phyloP scores from a whole-genome alignment of 768 basidiomycete species.

The Gyrodon lividus region DNA sequence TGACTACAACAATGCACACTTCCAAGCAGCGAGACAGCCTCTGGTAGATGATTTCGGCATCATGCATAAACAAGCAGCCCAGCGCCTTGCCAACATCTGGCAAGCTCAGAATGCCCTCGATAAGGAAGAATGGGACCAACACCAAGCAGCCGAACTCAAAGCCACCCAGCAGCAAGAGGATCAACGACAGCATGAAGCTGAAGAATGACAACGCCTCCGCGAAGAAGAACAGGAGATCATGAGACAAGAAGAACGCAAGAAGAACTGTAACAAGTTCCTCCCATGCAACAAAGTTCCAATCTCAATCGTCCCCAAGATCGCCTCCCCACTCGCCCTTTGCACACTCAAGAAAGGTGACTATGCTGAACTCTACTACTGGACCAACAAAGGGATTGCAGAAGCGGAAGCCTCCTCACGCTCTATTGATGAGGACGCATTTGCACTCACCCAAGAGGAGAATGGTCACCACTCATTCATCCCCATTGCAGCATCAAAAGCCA shows the following conservation, averaged over 20 bases:
- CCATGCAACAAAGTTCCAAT: not conserved
- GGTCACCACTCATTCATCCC: not conserved
- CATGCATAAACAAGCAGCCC: not conserved
- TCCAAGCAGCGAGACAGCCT: not conserved
- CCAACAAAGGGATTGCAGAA: slow-evolving; percentile 2
- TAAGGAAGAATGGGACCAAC: not conserved
- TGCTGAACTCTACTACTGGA: not conserved
- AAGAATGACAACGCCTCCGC: not conserved
- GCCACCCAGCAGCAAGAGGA: not conserved
- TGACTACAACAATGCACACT: not conserved
- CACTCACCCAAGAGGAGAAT: not conserved
- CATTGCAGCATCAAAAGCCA: not conserved
- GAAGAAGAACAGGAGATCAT: not conserved
- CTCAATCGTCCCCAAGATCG: too few relatives aligned
- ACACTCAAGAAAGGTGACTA: not conserved
- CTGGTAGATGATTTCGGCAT: not conserved
- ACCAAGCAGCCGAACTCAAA: too few relatives aligned
- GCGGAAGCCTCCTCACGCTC: not conserved
- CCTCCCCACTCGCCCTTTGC: not conserved
- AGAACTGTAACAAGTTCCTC: slow-evolving; percentile 1
- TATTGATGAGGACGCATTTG: not conserved
- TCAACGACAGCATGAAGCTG: too few relatives aligned
- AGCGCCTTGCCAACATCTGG: not conserved
- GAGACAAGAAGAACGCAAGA: not conserved
- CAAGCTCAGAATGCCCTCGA: not conserved